Evolutionary conservation across 805 yeast genomes (phyloP), one percentile per base, ranked within the genome.

Genomic region (Saturnispora saitoi): DNA sequence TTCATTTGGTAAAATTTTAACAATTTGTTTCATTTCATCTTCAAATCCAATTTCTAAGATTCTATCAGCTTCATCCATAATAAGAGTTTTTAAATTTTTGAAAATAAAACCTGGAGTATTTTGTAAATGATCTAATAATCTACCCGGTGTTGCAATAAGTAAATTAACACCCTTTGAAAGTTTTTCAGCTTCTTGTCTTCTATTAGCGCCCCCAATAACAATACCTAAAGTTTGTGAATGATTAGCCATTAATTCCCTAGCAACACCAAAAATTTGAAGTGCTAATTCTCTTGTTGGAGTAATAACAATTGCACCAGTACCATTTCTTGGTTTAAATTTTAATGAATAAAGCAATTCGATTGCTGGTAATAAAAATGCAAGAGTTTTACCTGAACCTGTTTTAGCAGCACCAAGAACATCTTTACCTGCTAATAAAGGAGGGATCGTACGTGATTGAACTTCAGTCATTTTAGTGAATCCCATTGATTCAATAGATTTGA

Each of bases 361-460:
- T 30, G 99, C 99, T 12, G 99, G 99, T 51, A 93, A 77, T 61
- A 93, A 72, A 59, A 93, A 93, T 9, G 99, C 98, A 52, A 95
- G 71, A 0, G 99, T 93, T 71, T 93, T 93, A 64, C 99, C 99
- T 1, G 97, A 89, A 48, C 99, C 99, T 3, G 99, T 93, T 70
- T 90, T 91, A 49, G 99, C 99, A n/a, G 99, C 99, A 56, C 99
- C 99, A 48, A 93, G 75, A 19, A 95, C 98, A 68, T 93, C 99
- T 58, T 91, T 80, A 40, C 99, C 99, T 1, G 98, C 97, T 54
- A 95, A 70, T 53, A 93, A 73, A 10, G 99, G 98, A 6, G 99
- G 98, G 48, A 93, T 93, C 11, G 99, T 89, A 68, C 91, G 81
- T 26, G 95, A 83, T 69, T 93, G 99, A 9, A 93, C 98, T 54